These are phyloP conservation scores for Pinus taeda DNA, from an alignment of 75 land plant species.

Conservation along the genomic window DNA sequence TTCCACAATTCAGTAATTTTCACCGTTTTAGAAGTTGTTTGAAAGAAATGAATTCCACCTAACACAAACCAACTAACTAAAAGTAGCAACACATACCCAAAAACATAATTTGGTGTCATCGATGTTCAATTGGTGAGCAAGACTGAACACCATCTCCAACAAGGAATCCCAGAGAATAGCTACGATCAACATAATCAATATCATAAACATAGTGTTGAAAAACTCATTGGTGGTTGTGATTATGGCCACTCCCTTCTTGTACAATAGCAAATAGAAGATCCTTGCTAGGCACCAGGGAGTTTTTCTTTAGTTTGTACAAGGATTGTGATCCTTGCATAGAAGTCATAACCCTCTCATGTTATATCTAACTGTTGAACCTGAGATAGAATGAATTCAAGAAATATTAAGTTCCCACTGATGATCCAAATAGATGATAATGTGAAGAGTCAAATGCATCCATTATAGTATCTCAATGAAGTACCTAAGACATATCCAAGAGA, in stretches of 20 bases:
- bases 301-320: constrained; percentile 25
- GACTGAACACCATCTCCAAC: constrained; percentile 17
- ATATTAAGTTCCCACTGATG: not conserved
- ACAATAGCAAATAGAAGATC: constrained; percentile 21
- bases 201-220: constrained; percentile 32
- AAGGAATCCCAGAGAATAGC: constrained; percentile 32
- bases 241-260: constrained; percentile 5
- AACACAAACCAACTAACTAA: too few species aligned
- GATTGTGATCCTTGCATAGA: constrained; percentile 34
- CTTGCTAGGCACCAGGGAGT: constrained; percentile 13
- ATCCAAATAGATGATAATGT: not conserved
- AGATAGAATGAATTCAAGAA: not conserved
- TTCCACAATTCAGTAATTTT: too few species aligned
- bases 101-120: constrained; percentile 13
- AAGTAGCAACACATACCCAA: constrained; percentile 22
- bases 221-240: constrained; percentile 4
- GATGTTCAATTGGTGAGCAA: constrained; percentile 15
- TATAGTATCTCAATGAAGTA: not conserved
- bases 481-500: not conserved
- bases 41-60: not conserved
- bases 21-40: not conserved
- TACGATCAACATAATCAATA: constrained; percentile 31
- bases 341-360: not conserved
- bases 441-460: not conserved
- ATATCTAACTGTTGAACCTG: too few species aligned